These are phyloP conservation scores for Digitaria exilis DNA, from an alignment of 202 grass and related monocot species.

Conservation along the genomic window DNA sequence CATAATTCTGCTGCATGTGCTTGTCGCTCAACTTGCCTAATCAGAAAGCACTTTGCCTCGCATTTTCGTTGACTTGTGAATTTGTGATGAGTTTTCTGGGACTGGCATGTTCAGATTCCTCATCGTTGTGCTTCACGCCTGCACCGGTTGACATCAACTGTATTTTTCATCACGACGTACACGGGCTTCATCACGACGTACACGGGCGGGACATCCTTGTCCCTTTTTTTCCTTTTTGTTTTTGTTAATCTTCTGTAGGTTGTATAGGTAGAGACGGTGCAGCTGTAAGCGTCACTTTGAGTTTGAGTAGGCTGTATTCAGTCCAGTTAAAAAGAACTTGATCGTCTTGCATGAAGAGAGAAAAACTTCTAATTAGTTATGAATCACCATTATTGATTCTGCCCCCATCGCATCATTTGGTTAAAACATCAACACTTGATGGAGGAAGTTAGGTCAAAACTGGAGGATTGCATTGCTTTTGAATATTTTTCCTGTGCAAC, in stretches of 20 bases:
- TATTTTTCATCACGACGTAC: neutral
- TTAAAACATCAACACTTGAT: neutral
- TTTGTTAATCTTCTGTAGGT: neutral
- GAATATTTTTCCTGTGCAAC: constrained; percentile 5
- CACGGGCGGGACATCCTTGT: neutral
- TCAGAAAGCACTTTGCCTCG: neutral
- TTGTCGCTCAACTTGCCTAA: constrained; percentile 34
- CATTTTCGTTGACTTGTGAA: constrained; percentile 27
- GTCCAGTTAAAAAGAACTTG: neutral
- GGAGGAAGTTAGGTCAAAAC: constrained; percentile 12
- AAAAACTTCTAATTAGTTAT: neutral
- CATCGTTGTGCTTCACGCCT: neutral
- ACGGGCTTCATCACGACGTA: neutral
- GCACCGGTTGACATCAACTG: neutral
- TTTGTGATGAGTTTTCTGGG: neutral
- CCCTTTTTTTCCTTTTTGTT: neutral
- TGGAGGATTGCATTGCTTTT: neutral
- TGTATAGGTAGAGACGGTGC: neutral
- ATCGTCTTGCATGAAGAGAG: neutral
- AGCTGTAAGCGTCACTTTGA: neutral
- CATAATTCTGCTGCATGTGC: constrained; percentile 30
- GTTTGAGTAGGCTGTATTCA: neutral
- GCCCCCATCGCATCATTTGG: neutral
- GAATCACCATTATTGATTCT: neutral
- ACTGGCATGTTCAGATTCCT: constrained; percentile 5